Conservation (phyloP, 1,139 yeast genomes). For the Pichia sp. region DNA sequence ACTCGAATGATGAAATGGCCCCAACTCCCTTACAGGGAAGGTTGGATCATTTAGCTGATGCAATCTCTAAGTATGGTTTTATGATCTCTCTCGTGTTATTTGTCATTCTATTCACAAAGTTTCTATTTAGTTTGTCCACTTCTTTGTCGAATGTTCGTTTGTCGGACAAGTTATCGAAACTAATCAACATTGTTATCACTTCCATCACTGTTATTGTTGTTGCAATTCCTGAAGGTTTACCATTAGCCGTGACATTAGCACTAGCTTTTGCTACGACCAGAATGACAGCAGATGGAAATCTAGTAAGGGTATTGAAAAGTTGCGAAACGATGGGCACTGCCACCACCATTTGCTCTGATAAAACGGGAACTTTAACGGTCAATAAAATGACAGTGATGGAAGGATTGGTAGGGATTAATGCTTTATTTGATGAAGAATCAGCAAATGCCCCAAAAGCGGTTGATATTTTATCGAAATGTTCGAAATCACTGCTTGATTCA, state of each 20-base stretch:
- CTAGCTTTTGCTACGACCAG: constrained; percentile 96
- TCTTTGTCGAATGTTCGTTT: constrained; percentile 41
- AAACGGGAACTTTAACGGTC: constrained; percentile 93
- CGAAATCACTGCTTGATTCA: constrained; percentile 9
- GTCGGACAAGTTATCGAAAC: constrained; percentile 76
- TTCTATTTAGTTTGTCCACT: constrained; percentile 48
- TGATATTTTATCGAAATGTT: constrained; percentile 1
- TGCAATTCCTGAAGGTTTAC: constrained; percentile 98
- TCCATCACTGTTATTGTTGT: constrained; percentile 91
- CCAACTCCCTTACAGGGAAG: constrained; percentile 86
- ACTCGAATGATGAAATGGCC: constrained; percentile 46
- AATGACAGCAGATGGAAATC: constrained; percentile 93
- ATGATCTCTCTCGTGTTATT: constrained; percentile 76
- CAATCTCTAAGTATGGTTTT: constrained; percentile 89
- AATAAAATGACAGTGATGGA: constrained; percentile 85
- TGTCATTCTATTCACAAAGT: constrained; percentile 69
- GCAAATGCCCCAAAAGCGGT: constrained; percentile 3
- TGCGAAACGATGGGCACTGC: constrained; percentile 99
- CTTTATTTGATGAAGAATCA: constrained; percentile 34
- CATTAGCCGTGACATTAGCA: constrained; percentile 92
- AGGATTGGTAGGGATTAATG: constrained; percentile 49
- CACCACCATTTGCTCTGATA: constrained; percentile 93
- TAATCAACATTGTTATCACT: constrained; percentile 79
- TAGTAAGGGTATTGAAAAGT: constrained; percentile 86
- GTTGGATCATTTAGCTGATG: constrained; percentile 76